phyloP scores from a whole-genome alignment of 2,329 filamentous ascomycete genomes.

The Alternaria longipes region DNA sequence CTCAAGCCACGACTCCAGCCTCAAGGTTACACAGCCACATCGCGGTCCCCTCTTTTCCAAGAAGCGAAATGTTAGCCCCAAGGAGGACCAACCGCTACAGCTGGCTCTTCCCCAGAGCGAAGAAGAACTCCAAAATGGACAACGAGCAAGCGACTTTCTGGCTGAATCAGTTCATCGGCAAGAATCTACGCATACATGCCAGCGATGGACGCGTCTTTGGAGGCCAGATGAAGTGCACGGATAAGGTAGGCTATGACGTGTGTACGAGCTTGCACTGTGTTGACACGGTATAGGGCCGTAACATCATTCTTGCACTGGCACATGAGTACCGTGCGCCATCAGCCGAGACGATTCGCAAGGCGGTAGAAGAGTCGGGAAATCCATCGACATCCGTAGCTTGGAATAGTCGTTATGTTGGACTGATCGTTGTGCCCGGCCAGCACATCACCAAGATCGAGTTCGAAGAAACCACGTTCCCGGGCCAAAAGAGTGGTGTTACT shows the following conservation, averaged over 20 bases:
- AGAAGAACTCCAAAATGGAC: slow-evolving; percentile 52
- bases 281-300: slow-evolving; percentile 71
- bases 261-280: neutral
- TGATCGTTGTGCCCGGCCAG: slow-evolving; percentile 88
- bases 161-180: slow-evolving; percentile 75
- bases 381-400: slow-evolving; percentile 70
- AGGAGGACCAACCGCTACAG: slow-evolving; percentile 21
- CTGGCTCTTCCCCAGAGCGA: slow-evolving; percentile 32
- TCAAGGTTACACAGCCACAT: slow-evolving; percentile 26
- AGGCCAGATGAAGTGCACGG: slow-evolving; percentile 92
- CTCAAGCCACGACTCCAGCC: slow-evolving; percentile 17
- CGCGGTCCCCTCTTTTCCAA: slow-evolving; percentile 19
- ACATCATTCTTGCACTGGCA: slow-evolving; percentile 84
- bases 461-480: slow-evolving; percentile 65
- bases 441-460: slow-evolving; percentile 89
- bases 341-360: slow-evolving; percentile 53
- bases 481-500: slow-evolving; percentile 34
- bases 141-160: slow-evolving; percentile 65
- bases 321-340: slow-evolving; percentile 86
- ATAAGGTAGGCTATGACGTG: slow-evolving; percentile 69
- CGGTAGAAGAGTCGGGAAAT: slow-evolving; percentile 45
- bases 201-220: slow-evolving; percentile 89
- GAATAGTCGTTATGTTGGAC: slow-evolving; percentile 84
- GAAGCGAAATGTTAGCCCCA: slow-evolving; percentile 16
- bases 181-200: slow-evolving; percentile 79